A percentile compares a stretch with the other conserved stretches of the same genome.
These are phyloP conservation scores for Biscogniauxia mediterranea DNA, from an alignment of 2,329 filamentous ascomycete species.

Conservation along the genomic window DNA sequence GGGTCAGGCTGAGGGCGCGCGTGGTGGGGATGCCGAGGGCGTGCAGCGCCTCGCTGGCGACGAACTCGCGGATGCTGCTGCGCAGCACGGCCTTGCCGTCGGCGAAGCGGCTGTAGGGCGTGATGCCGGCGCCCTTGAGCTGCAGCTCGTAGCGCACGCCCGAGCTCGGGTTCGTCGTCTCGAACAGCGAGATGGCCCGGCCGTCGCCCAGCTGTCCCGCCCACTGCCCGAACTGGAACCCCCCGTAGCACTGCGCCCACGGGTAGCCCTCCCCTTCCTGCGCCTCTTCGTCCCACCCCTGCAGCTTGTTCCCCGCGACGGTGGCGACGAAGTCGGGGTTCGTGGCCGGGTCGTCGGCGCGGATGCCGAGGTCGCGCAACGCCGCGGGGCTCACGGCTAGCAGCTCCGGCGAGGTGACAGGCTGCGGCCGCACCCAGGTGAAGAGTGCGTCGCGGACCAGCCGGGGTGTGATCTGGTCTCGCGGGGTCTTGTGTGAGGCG, in stretches of 20 bases:
- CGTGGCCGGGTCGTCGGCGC: slow-evolving; percentile 58
- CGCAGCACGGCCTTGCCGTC: slow-evolving; percentile 92
- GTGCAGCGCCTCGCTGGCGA: slow-evolving; percentile 87
- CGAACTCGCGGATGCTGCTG: slow-evolving; percentile 89
- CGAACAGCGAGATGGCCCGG: slow-evolving; percentile 90
- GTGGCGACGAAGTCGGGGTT: slow-evolving; percentile 73
- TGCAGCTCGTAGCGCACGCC: slow-evolving; percentile 83
- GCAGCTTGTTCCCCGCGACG: slow-evolving; percentile 78
- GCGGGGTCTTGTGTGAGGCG: slow-evolving; percentile 76
- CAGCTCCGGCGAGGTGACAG: slow-evolving; percentile 70
- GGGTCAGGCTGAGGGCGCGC: slow-evolving; percentile 76
- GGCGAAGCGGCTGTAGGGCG: slow-evolving; percentile 93
- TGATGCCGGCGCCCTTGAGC: slow-evolving; percentile 89
- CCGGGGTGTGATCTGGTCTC: slow-evolving; percentile 73
- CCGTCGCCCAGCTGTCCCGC: slow-evolving; percentile 95
- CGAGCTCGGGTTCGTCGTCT: slow-evolving; percentile 73
- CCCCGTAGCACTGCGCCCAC: slow-evolving; percentile 98
- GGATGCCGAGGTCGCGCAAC: slow-evolving; percentile 77
- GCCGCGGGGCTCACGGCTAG: slow-evolving; percentile 78
- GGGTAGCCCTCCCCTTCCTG: slow-evolving; percentile 74
- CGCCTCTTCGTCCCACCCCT: slow-evolving; percentile 71
- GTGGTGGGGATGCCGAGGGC: slow-evolving; percentile 85
- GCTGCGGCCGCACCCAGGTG: slow-evolving; percentile 85
- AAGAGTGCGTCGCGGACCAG: slow-evolving; percentile 83
- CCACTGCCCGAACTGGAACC: slow-evolving; percentile 80